These are phyloP conservation scores for Jackrogersella multiformis DNA, from an alignment of 495 filamentous ascomycete genomes.

Conservation along the genomic window DNA sequence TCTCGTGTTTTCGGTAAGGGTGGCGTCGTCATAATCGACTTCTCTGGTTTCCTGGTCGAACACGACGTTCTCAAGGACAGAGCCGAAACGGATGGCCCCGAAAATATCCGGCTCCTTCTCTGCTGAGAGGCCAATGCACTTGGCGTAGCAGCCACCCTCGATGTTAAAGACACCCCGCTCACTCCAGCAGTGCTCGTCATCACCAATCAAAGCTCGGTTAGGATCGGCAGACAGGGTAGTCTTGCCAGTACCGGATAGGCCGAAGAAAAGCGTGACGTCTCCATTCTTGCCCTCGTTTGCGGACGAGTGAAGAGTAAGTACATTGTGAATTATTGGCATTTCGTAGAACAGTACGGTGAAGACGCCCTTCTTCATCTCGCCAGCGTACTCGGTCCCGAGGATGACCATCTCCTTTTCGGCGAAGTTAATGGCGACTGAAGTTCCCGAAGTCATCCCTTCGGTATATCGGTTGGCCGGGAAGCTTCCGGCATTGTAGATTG, in stretches of 20 bases:
- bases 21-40: conserved; percentile 94
- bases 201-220: conserved; percentile 94
- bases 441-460: conserved; percentile 95
- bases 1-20: conserved; percentile 97
- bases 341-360: conserved; percentile 99
- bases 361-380: conserved; percentile 99
- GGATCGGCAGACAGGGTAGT: conserved; percentile 97
- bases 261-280: conserved; percentile 98
- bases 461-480: conserved; percentile 99
- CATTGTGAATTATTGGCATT: conserved; percentile 99
- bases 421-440: conserved; percentile 85
- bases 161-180: conserved; percentile 99
- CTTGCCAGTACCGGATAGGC: conserved; percentile 98
- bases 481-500: conserved; percentile 98
- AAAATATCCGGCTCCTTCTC: conserved; percentile 99
- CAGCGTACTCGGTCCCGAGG: conserved; percentile 97
- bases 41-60: conserved; percentile 89
- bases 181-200: conserved; percentile 99
- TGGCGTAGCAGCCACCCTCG: conserved; percentile 99
- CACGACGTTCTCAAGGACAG: conserved; percentile 97
- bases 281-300: conserved; percentile 88
- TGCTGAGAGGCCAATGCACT: conserved; percentile 95
- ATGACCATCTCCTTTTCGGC: conserved; percentile 91
- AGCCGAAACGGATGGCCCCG: conserved; percentile 94
- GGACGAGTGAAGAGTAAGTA: conserved; percentile 94